These are phyloP conservation scores for Batrachochytrium dendrobatidis DNA, from an alignment of 371 early-diverging fungal genomes.

Conservation along the genomic window DNA sequence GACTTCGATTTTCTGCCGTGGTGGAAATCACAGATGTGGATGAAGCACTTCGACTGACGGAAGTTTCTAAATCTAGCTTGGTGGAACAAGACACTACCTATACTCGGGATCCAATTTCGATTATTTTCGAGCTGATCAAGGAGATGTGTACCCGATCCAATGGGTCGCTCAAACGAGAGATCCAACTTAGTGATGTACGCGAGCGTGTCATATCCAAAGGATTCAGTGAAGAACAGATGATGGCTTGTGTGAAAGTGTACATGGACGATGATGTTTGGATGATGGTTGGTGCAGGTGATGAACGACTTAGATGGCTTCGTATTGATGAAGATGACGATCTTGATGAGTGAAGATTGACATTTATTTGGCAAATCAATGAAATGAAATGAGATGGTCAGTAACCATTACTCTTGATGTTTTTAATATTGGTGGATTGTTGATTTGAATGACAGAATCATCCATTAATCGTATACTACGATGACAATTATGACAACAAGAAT, in stretches of 20 bases:
- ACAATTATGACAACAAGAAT: no score
- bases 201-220: conserved; percentile 69
- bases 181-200: conserved; percentile 41
- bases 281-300: conserved; percentile 50
- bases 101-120: conserved; percentile 24
- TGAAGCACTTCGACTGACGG: conserved; percentile 90
- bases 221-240: conserved; percentile 65
- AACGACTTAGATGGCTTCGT: conserved; percentile 42
- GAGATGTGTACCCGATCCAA: conserved; percentile 30
- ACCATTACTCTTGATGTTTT: no score
- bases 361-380: no score
- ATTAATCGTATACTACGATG: no score
- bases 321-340: conserved; percentile 17
- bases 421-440: no score
- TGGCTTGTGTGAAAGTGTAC: conserved; percentile 61
- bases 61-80: conserved; percentile 64
- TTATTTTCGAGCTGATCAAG: conserved; percentile 62
- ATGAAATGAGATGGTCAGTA: no score
- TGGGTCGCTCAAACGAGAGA: conserved; percentile 32
- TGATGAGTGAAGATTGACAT: no score
- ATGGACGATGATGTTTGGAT: conserved; percentile 69
- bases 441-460: no score
- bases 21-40: conserved; percentile 84
- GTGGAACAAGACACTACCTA: conserved; percentile 15
- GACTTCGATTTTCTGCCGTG: conserved; percentile 73